Evolutionary conservation across 2,329 filamentous ascomycete genomes (phyloP).

Genomic region (Fusarium devonianum): DNA sequence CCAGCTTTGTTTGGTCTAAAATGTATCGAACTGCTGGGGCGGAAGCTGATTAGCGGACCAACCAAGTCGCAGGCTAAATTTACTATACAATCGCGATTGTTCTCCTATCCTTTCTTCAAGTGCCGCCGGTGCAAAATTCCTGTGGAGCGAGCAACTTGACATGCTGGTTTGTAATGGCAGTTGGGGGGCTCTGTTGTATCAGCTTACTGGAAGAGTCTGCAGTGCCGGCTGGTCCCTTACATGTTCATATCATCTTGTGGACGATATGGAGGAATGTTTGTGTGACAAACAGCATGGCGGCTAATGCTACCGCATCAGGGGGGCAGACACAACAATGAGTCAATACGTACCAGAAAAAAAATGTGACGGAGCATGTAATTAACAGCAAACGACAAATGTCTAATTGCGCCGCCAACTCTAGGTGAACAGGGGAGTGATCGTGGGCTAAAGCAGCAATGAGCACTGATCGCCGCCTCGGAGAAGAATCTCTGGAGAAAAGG

Average conservation of each 20-base stretch:
- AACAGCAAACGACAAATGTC: neutral
- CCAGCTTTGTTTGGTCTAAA: constrained; percentile 9
- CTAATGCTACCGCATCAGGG: constrained; percentile 17
- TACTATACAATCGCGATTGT: neutral
- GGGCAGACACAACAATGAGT: constrained; percentile 6
- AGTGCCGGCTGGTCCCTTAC: constrained; percentile 1
- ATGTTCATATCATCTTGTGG: constrained; percentile 8
- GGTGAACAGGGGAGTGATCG: constrained; percentile 15
- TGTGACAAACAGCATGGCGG: constrained; percentile 16
- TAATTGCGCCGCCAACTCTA: constrained; percentile 5
- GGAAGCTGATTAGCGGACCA: too few relatives aligned
- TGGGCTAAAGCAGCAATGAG: too few relatives aligned
- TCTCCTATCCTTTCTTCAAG: neutral
- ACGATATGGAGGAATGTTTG: constrained; percentile 23
- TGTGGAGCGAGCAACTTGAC: neutral
- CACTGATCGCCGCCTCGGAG: neutral
- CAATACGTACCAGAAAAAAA: neutral
- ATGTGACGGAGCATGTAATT: constrained; percentile 1
- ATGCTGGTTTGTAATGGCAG: neutral
- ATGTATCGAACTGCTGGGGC: constrained; percentile 7
- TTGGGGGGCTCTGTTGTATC: neutral
- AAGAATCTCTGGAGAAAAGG: neutral
- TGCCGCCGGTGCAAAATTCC: neutral
- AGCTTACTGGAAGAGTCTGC: neutral
- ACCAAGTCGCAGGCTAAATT: constrained; percentile 3